Percentiles rank a stretch among this genome's conserved stretches.
phyloP scores from a whole-genome alignment of 2,329 filamentous ascomycete species.

The Pseudogymnoascus sp. region DNA sequence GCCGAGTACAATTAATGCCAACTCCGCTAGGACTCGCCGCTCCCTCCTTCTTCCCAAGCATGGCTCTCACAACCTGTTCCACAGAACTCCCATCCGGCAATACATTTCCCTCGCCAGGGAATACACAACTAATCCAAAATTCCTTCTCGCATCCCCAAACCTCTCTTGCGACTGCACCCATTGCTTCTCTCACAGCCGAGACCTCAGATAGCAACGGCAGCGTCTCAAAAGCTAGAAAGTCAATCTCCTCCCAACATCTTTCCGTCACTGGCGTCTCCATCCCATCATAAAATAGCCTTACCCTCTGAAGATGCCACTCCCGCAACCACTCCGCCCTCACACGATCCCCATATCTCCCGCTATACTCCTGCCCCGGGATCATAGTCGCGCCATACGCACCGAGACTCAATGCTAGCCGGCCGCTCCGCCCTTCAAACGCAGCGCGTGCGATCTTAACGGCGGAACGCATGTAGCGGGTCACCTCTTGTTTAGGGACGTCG shows the following conservation, averaged over 20 bases:
- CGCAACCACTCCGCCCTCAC: constrained; percentile 39
- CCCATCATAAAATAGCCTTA: constrained; percentile 42
- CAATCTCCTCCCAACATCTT: constrained; percentile 33
- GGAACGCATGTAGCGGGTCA: constrained; percentile 39
- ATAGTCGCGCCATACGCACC: constrained; percentile 64
- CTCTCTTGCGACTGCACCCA: constrained; percentile 15
- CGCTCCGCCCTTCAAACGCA: constrained; percentile 31
- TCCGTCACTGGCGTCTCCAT: not conserved
- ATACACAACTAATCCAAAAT: constrained; percentile 60
- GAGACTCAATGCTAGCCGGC: constrained; percentile 50
- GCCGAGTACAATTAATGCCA: constrained; percentile 64
- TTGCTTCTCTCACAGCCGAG: constrained; percentile 45
- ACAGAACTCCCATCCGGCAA: constrained; percentile 52
- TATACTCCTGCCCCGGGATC: constrained; percentile 61
- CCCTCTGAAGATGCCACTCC: constrained; percentile 51
- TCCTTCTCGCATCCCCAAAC: not conserved
- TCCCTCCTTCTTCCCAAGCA: constrained; percentile 26
- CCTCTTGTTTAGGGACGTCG: constrained; percentile 28
- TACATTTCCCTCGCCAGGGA: constrained; percentile 45
- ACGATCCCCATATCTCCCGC: constrained; percentile 50
- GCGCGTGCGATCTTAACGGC: constrained; percentile 34
- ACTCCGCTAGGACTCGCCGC: constrained; percentile 50
- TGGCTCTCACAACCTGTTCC: constrained; percentile 37
- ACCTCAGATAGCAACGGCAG: constrained; percentile 59
- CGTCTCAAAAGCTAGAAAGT: constrained; percentile 60